Evolutionary conservation across 495 filamentous ascomycete species (phyloP).

Genomic region (Xylaria acuta): DNA sequence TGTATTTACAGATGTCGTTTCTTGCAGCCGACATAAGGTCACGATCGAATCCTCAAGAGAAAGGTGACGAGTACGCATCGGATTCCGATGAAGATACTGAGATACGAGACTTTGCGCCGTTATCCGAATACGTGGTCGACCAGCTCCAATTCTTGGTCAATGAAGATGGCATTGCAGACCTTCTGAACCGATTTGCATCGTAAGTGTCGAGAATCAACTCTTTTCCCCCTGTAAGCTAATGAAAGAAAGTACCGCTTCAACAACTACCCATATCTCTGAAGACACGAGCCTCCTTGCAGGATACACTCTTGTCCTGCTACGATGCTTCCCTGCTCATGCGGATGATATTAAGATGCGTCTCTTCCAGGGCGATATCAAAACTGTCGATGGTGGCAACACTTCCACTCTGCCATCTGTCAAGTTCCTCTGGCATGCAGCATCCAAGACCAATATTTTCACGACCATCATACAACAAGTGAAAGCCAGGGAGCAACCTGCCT

Average conservation of each 20-base stretch:
- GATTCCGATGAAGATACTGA: slow-evolving; percentile 29
- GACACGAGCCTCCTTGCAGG: slow-evolving; percentile 80
- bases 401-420: slow-evolving; percentile 73
- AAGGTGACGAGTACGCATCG: slow-evolving; percentile 30
- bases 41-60: slow-evolving; percentile 28
- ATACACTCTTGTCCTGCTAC: slow-evolving; percentile 84
- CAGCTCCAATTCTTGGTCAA: slow-evolving; percentile 46
- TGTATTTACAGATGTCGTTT: slow-evolving; percentile 48
- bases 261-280: slow-evolving; percentile 46
- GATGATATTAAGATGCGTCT: slow-evolving; percentile 98
- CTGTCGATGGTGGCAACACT: slow-evolving; percentile 40
- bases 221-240: slow-evolving; percentile 25
- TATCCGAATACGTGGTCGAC: slow-evolving; percentile 42
- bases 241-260: slow-evolving; percentile 34
- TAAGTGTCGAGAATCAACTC: slow-evolving; percentile 35
- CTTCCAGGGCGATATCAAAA: slow-evolving; percentile 76
- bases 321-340: slow-evolving; percentile 80
- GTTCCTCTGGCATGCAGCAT: slow-evolving; percentile 86
- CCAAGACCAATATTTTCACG: slow-evolving; percentile 68
- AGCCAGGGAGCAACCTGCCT: slow-evolving; percentile 28
- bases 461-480: slow-evolving; percentile 54
- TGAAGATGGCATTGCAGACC: slow-evolving; percentile 47
- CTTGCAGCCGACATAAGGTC: slow-evolving; percentile 45
- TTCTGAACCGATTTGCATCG: slow-evolving; percentile 47
- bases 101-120: slow-evolving; percentile 26